A percentile compares a stretch with the other conserved stretches of the same genome.
These are phyloP conservation scores for Diplotaxis tenuifolia DNA, from an alignment of 345 rosid species.

Conservation along the genomic window DNA sequence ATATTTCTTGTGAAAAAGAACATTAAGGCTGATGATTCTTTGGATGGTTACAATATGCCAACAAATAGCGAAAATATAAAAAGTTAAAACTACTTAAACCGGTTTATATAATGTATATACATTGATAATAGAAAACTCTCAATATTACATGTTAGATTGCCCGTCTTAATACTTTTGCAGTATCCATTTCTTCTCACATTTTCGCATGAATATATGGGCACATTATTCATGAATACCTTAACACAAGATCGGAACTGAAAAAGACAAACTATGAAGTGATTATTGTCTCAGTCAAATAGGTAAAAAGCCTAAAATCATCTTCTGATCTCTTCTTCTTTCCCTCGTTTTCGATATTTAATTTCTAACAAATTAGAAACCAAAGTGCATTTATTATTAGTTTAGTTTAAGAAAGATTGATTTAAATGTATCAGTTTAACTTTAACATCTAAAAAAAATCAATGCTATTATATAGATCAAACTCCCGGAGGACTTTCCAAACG, in stretches of 20 bases:
- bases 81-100: neutral
- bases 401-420: neutral
- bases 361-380: neutral
- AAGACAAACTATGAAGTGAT: neutral
- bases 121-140: neutral
- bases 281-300: neutral
- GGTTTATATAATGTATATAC: neutral
- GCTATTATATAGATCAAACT: neutral
- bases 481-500: constrained; percentile 68
- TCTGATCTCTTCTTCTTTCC: neutral
- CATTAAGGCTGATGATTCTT: neutral
- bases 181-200: neutral
- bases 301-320: too few relatives aligned
- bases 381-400: neutral
- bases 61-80: neutral
- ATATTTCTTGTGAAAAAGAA: neutral
- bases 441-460: neutral
- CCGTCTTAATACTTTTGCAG: too few relatives aligned
- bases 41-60: neutral
- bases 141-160: neutral
- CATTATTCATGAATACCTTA: too few relatives aligned
- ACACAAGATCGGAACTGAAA: neutral
- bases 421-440: neutral
- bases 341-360: neutral
- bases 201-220: too few relatives aligned